Conservation (phyloP, 441 rosid species). For the Eutrema salsugineum region DNA sequence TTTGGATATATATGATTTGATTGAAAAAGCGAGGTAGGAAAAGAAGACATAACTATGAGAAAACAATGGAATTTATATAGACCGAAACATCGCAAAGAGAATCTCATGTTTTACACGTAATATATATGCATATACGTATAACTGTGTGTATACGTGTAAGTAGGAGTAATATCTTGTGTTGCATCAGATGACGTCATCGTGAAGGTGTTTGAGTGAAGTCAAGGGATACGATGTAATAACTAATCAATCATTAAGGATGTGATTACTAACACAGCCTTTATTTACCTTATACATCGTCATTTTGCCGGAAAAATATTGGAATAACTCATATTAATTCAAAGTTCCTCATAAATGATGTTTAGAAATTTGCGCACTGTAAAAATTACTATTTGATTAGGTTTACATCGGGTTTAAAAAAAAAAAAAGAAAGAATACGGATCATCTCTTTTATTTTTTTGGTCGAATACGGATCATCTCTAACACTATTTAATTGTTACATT, state of each 20-base stretch:
- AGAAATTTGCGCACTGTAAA: too few species aligned
- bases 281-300: neutral
- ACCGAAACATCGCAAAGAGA: conserved; percentile 16
- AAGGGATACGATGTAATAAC: conserved; percentile 33
- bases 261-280: conserved; percentile 2
- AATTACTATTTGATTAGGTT: neutral
- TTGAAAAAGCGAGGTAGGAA: conserved; percentile 14
- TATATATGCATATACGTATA: neutral
- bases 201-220: conserved; percentile 51
- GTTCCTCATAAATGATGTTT: neutral
- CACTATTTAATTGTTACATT: neutral
- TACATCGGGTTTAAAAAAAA: neutral
- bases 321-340: neutral
- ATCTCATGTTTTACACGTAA: conserved; percentile 24
- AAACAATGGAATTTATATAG: conserved; percentile 21
- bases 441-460: too few species aligned
- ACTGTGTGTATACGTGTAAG: conserved; percentile 13
- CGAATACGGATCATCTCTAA: neutral
- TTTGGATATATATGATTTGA: conserved; percentile 18
- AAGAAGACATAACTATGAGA: conserved; percentile 17
- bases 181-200: conserved; percentile 47
- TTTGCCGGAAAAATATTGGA: neutral
- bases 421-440: neutral
- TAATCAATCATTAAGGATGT: conserved; percentile 16
- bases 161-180: conserved; percentile 14